Base-by-base conservation (phyloP, 2,329 filamentous ascomycete species). In the Neofusicoccum parvum region DNA sequence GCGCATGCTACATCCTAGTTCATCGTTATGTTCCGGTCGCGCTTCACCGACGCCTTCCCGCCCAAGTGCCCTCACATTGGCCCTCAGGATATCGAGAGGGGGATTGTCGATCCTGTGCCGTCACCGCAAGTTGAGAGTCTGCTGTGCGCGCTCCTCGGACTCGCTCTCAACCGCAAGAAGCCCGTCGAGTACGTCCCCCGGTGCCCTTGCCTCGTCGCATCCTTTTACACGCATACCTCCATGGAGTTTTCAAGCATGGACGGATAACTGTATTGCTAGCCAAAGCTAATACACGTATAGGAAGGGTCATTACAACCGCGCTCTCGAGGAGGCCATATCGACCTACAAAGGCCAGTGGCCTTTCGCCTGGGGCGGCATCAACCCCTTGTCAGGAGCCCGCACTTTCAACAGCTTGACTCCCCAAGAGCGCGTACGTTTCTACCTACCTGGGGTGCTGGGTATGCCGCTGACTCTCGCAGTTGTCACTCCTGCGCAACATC, bases 91-190 rank as follows among this genome's bases (percentile, higher is more conserved):
- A 87, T 99, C 67, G 95, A 99, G 80, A 86, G 86, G 77, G 95
- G 95, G 60, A 87, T 97, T 60, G 87, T 89, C 67, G 92, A 94
- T 75, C 80, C 85, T 56, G 80, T 89, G 23, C 94, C 94, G 2
- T 92, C 93, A 72, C 90, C 96, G 73, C 90, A 94, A 74, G 89
- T 92, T 53, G 94, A 98, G 81, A 87, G 89, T 71, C 88, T 99
- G 66, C 84, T 99, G 32, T 99, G 96, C 82, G 93, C 93, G 68
- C 80, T 99, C 70, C 83, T 99, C 50, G 90, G 91, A 37, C 83
- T 99, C 72, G 87, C 97, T 64, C 84, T 99, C 73, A 99, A 99
- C 79, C 90, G 95, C 78, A 98, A 99, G 84, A 97, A 99, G 78
- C 94, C 97, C 80, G 92, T 98, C 76, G 97, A 99, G 95, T 98